phyloP scores from a whole-genome alignment of 129 eudicot genomes.

The Mikania micrantha region DNA sequence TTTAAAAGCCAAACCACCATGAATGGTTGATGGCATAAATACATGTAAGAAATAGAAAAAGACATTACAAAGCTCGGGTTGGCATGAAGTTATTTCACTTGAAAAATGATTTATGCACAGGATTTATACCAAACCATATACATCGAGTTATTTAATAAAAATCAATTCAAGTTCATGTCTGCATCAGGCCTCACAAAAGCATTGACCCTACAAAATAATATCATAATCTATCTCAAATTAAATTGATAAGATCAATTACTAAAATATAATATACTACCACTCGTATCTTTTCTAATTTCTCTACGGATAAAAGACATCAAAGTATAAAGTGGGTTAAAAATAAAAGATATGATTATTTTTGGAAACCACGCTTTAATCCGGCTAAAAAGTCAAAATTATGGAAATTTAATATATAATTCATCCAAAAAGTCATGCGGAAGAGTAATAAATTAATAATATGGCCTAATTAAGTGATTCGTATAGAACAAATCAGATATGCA shows the following conservation, averaged over 20 bases:
- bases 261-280: constrained; percentile 11
- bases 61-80: constrained; percentile 12
- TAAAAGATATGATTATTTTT: constrained; percentile 1
- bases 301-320: too few relatives aligned
- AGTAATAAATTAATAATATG: not conserved
- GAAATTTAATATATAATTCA: too few relatives aligned
- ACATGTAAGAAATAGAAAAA: constrained; percentile 12
- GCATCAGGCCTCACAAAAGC: constrained; percentile 7
- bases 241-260: constrained; percentile 11
- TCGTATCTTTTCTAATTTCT: not conserved
- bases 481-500: not conserved
- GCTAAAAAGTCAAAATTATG: constrained; percentile 9
- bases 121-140: constrained; percentile 13
- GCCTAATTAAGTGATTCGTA: not conserved
- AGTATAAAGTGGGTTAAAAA: not conserved
- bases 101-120: not conserved
- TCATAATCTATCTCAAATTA: not conserved
- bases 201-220: constrained; percentile 24
- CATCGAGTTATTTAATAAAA: constrained; percentile 9
- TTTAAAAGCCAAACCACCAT: not conserved
- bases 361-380: constrained; percentile 16
- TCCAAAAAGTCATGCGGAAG: constrained; percentile 4
- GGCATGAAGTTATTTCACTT: constrained; percentile 13
- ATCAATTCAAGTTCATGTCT: constrained; percentile 15
- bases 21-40: constrained; percentile 12